Conservation (phyloP, 2,329 filamentous ascomycete genomes). For the Plectosphaerella plurivora region DNA sequence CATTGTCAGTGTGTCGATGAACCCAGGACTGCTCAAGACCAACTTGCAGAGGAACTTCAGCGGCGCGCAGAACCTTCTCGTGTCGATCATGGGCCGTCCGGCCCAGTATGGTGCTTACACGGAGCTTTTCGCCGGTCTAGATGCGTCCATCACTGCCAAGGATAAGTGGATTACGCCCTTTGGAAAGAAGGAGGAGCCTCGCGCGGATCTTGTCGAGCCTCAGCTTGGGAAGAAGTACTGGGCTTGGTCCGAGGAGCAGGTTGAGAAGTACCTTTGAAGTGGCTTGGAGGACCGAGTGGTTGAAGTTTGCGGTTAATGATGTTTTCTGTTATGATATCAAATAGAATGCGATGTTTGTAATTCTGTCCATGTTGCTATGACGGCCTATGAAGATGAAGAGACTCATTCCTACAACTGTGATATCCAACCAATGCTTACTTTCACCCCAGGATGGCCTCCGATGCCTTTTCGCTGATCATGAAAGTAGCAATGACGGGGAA, state of each 20-base stretch:
- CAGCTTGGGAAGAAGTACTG: conserved; percentile 9
- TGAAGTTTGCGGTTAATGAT: no score
- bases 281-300: no score
- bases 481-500: neutral
- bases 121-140: conserved; percentile 34
- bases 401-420: no score
- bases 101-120: conserved; percentile 32
- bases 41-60: conserved; percentile 7
- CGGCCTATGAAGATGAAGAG: no score
- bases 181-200: conserved; percentile 3
- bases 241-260: conserved; percentile 9
- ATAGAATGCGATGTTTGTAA: neutral
- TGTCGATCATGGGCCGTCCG: neutral
- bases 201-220: conserved; percentile 3
- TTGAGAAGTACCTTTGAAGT: neutral
- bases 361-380: no score
- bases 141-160: conserved; percentile 24
- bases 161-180: conserved; percentile 16
- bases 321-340: no score
- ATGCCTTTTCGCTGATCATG: conserved; percentile 1
- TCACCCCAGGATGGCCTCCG: neutral
- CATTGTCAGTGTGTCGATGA: conserved; percentile 1
- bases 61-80: neutral
- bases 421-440: no score
- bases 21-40: conserved; percentile 8